Evolutionary conservation across 306 rosid species (phyloP).

Genomic region (Psophocarpus tetragonolobus): DNA sequence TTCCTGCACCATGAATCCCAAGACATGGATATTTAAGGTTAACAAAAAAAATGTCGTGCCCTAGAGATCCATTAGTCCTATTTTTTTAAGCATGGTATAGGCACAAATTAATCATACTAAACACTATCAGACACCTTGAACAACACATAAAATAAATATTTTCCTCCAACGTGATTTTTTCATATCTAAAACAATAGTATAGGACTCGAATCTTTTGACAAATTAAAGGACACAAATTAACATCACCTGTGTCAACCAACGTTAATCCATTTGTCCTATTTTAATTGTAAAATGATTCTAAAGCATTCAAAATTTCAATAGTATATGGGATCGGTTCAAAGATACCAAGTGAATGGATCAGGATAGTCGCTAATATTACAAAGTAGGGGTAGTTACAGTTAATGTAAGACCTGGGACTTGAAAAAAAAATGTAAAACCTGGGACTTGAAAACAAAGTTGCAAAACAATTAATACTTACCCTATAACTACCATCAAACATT

Average conservation of each 20-base stretch:
- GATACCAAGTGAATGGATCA: background rate
- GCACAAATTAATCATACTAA: too few relatives aligned
- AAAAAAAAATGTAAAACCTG: too few relatives aligned
- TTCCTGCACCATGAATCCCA: constrained; percentile 38
- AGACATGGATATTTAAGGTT: background rate
- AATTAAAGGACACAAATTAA: too few relatives aligned
- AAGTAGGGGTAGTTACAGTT: background rate
- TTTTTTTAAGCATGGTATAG: too few relatives aligned
- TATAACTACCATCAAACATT: constrained; percentile 93
- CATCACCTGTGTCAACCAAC: too few relatives aligned
- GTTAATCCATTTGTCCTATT: background rate
- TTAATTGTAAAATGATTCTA: background rate
- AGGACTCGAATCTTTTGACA: too few relatives aligned
- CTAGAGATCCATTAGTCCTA: background rate
- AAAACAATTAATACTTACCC: constrained; percentile 55
- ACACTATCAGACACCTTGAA: too few relatives aligned
- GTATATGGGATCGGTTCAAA: background rate
- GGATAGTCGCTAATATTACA: constrained; percentile 23
- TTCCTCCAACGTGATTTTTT: too few relatives aligned
- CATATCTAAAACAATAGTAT: too few relatives aligned
- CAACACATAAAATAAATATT: too few relatives aligned
- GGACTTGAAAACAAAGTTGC: background rate
- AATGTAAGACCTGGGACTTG: background rate
- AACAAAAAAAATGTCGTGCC: background rate
- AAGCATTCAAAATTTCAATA: background rate